A percentile compares a stretch with the other conserved stretches of the same genome.
Conservation (phyloP, 2,329 filamentous ascomycete genomes). For the Alternaria brassicae region DNA sequence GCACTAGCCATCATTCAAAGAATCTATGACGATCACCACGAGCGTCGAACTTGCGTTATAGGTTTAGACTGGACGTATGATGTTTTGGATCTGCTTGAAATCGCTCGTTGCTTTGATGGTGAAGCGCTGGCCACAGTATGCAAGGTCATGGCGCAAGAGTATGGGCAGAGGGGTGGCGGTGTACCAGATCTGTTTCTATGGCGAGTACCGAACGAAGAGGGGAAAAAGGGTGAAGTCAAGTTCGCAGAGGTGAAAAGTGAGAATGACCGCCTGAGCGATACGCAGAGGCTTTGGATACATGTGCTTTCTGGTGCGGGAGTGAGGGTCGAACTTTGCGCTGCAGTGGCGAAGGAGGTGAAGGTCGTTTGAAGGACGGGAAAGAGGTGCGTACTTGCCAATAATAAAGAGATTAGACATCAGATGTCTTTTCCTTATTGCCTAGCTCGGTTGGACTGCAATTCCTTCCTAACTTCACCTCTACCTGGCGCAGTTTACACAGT, state of each 20-base stretch:
- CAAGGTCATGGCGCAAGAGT: conserved; percentile 95
- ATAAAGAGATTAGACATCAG: neutral
- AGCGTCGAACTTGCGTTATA: conserved; percentile 81
- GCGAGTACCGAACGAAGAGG: conserved; percentile 56
- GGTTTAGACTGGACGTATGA: conserved; percentile 92
- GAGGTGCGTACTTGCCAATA: neutral
- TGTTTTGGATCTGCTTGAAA: conserved; percentile 77
- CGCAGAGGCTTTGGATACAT: conserved; percentile 96
- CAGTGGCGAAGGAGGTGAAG: conserved; percentile 64
- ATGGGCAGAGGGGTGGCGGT: conserved; percentile 82
- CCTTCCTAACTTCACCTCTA: no score
- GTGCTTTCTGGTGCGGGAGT: conserved; percentile 86
- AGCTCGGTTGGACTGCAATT: neutral
- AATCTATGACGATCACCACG: conserved; percentile 72
- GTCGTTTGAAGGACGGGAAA: conserved; percentile 13
- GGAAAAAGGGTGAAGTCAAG: conserved; percentile 67
- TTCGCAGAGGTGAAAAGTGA: conserved; percentile 68
- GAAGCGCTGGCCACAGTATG: conserved; percentile 82
- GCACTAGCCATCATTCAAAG: conserved; percentile 70
- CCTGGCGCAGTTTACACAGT: no score
- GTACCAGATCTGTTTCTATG: conserved; percentile 94
- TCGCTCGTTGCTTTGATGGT: conserved; percentile 79
- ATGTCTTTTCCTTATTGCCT: neutral
- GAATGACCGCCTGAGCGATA: conserved; percentile 94
- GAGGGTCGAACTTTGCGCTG: conserved; percentile 79